Percentiles rank a stretch among this genome's conserved stretches.
phyloP scores from a whole-genome alignment of 129 eudicot species.

The Calendula officinalis region DNA sequence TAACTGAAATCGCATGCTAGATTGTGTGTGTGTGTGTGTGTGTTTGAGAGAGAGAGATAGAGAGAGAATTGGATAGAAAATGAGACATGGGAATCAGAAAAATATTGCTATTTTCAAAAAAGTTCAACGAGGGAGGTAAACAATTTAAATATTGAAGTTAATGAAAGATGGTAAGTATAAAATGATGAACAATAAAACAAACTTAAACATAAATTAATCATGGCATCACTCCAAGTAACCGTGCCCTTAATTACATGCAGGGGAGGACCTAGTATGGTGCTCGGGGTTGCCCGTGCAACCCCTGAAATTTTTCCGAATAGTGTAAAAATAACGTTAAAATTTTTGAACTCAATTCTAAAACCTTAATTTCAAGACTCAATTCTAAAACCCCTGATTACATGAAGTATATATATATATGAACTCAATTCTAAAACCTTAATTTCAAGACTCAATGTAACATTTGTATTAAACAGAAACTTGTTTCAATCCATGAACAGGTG shows the following conservation, averaged over 20 bases:
- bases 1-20: conserved; percentile 10
- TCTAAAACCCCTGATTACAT: neutral
- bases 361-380: conserved; percentile 13
- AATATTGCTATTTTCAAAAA: conserved; percentile 7
- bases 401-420: conserved; percentile 2
- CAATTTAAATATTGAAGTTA: conserved; percentile 29
- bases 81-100: conserved; percentile 28
- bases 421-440: neutral
- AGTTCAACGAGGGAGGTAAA: conserved; percentile 26
- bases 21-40: neutral
- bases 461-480: neutral
- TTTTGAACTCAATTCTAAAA: conserved; percentile 1
- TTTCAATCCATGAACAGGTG: neutral
- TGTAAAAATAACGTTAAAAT: too few relatives aligned
- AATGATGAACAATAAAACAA: conserved; percentile 13
- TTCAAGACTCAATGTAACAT: neutral
- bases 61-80: conserved; percentile 19
- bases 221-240: neutral
- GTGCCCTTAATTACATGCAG: neutral
- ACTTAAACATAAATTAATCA: conserved; percentile 3
- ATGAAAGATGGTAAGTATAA: conserved; percentile 11
- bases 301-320: too few relatives aligned
- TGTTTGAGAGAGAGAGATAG: conserved; percentile 10
- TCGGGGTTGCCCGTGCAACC: too few relatives aligned
- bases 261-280: too few relatives aligned